Evolutionary conservation across 768 basidiomycete genomes (phyloP), one percentile per base, ranked within the genome.

Genomic region (Lentinula boryana): DNA sequence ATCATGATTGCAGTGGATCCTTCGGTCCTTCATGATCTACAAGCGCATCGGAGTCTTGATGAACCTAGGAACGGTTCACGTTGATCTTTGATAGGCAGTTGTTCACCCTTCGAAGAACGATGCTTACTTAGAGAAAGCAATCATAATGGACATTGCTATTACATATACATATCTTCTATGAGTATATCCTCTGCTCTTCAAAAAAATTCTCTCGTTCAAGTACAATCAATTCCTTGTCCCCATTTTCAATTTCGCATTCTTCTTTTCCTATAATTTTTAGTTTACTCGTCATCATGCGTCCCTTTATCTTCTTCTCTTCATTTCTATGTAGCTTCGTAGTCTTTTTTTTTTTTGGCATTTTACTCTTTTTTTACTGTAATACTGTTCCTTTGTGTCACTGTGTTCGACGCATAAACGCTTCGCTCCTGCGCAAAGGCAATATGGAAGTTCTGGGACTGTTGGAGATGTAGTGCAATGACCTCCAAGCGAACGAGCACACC

Each of bases 21-120:
- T 2, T 85, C 86, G 51, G 93, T 96, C 32, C 75, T 95, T 65
- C 88, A 88, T 40, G 94, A 96, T 73, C 77, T 94, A 60, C 92
- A 94, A 75, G 87, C 88, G 15, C 93, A 94, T 70, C 80, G 89
- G 70, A 92, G 90, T 76, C 78, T 93, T 65, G 91, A 93, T 50
- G 86, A 88, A 27, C 57, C 43, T 33, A 60, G 58, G 58, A 60
- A 60, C 50, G 58, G 58, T 35, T 64, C 64, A 51, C 51, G 44
- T 62, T 64, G 46, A 59, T 38, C 21, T 54, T 6, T 12, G 40
- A 27, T 41, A 27, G 21, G 18, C 53, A 9, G 8, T n/a, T 9
- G 13, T 27, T 23, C 10, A 41, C 23, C 23, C 5, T 49, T 31
- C 3, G 27, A 12, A 7, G 46, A 33, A n/a, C 23, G 23, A 35